These are phyloP conservation scores for Aspergillus sp. DNA, from an alignment of 2,329 filamentous ascomycete genomes.

Conservation along the genomic window DNA sequence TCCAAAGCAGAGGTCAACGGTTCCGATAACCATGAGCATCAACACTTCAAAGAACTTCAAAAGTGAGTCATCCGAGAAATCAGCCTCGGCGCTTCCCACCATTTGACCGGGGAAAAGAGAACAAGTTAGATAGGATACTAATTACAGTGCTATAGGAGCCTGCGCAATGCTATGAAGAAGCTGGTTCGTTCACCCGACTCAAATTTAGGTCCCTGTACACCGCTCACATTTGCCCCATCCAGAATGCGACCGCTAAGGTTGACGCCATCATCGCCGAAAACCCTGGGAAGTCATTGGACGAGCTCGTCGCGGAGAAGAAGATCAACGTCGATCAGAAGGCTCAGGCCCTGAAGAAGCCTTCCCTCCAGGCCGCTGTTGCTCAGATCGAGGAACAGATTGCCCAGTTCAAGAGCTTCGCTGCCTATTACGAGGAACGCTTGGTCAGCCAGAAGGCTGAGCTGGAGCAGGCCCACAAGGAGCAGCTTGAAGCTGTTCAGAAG, in stretches of 20 bases:
- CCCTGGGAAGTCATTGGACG: slow-evolving; percentile 60
- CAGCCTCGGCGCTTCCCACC: not conserved
- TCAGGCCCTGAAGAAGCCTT: slow-evolving; percentile 63
- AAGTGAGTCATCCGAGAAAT: slow-evolving; percentile 63
- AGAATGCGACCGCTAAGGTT: slow-evolving; percentile 62
- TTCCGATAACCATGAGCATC: slow-evolving; percentile 68
- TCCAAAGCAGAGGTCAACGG: slow-evolving; percentile 51
- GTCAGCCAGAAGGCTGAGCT: slow-evolving; percentile 58
- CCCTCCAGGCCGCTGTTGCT: slow-evolving; percentile 56
- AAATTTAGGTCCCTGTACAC: slow-evolving; percentile 5
- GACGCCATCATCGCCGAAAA: slow-evolving; percentile 63
- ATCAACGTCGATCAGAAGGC: slow-evolving; percentile 67
- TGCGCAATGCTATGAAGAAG: slow-evolving; percentile 93
- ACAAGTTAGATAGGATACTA: slow-evolving; percentile 16
- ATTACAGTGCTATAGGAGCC: slow-evolving; percentile 61
- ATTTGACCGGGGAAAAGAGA: no score
- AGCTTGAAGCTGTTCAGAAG: slow-evolving; percentile 56
- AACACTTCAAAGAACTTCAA: slow-evolving; percentile 83
- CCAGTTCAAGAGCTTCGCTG: slow-evolving; percentile 62
- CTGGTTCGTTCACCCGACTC: slow-evolving; percentile 62
- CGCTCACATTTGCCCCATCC: slow-evolving; percentile 21
- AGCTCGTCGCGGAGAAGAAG: slow-evolving; percentile 63
- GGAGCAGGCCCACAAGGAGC: slow-evolving; percentile 56
- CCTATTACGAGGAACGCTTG: slow-evolving; percentile 59
- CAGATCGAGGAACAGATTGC: slow-evolving; percentile 63